A percentile compares a stretch with the other conserved stretches of the same genome.
Conservation (phyloP, 306 rosid species). For the Glycyrrhiza uralensis region DNA sequence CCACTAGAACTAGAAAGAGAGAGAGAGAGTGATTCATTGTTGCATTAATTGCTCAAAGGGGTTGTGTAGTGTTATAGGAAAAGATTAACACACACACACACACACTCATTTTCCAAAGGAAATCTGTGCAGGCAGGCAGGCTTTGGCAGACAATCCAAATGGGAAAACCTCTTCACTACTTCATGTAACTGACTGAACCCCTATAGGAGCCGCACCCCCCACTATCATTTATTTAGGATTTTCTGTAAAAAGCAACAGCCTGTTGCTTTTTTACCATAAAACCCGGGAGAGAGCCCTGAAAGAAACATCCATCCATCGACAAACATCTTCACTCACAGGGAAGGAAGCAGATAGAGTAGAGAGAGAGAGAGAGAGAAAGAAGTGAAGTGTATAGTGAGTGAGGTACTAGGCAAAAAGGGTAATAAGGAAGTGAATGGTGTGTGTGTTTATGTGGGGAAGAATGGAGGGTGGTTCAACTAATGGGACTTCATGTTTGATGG, state of each 20-base stretch:
- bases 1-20: background rate
- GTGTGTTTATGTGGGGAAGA: background rate
- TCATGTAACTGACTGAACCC: constrained; percentile 27
- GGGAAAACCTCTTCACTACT: constrained; percentile 25
- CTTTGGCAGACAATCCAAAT: constrained; percentile 33
- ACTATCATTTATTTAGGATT: constrained; percentile 52
- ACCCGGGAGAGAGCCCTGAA: constrained; percentile 72
- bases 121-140: constrained; percentile 40
- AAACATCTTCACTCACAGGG: too few relatives aligned
- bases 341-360: too few relatives aligned
- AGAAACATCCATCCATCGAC: too few relatives aligned
- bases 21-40: background rate
- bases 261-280: constrained; percentile 66
- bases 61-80: too few relatives aligned
- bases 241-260: constrained; percentile 66
- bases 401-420: background rate
- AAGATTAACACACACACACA: background rate
- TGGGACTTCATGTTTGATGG: constrained; percentile 53
- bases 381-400: background rate
- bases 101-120: constrained; percentile 38
- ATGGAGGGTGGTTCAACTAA: constrained; percentile 48
- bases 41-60: constrained; percentile 17
- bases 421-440: constrained; percentile 6
- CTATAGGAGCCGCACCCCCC: constrained; percentile 27
- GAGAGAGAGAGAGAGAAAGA: background rate